Base-by-base conservation (phyloP, 164 flowering plant species). In the Chimonanthus praecox region DNA sequence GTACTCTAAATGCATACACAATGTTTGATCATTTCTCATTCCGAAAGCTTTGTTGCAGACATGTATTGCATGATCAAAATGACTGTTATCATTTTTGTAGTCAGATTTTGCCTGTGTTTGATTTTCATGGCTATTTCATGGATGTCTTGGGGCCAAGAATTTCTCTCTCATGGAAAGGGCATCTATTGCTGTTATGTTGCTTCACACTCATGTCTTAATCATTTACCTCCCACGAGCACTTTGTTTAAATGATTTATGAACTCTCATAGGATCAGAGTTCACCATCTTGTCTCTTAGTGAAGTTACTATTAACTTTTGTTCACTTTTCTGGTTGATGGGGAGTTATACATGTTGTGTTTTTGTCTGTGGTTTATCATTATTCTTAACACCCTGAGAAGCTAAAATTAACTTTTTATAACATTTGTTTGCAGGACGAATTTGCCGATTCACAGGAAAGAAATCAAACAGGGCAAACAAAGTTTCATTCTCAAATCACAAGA, bases 371-470 rank as follows among this genome's bases (percentile, higher is more conserved):
- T 11, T 54, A 11, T 54, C 16, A 54, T 1, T 33, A 33, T 33
- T 54, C 16, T 54, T 54, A 15, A n/a, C 11, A 13, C 16, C 16
- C 60, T 54, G 16, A 13, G 60, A 2, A 3, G 16, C 21, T 54
- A n/a, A 54, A 8, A 13, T 54, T 13, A 54, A 33, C 33, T 33
- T 54, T 54, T 13, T 54, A n/a, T 54, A 54, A 54, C 60, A 16
- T 4, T 46, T 47, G 51, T 18, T 9, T 21, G 46, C 91, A 94
- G 98, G 98, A 45, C 85, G 99, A 65, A 54, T 94, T 4, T 96
- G 99, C 63, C 98, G 92, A 5, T 93, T 96, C 78, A 93, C 98
- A 3, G 97, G 99, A 69, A 96, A 96, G 88, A 95, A 90, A 80
- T 73, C 97, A 8, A 95, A 95, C 86, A 87, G 62, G 78, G 92